Percentiles rank a stretch among this genome's conserved stretches.
Evolutionary conservation across 2,329 filamentous ascomycete species (phyloP).

Genomic region (Cladosporium sp.): DNA sequence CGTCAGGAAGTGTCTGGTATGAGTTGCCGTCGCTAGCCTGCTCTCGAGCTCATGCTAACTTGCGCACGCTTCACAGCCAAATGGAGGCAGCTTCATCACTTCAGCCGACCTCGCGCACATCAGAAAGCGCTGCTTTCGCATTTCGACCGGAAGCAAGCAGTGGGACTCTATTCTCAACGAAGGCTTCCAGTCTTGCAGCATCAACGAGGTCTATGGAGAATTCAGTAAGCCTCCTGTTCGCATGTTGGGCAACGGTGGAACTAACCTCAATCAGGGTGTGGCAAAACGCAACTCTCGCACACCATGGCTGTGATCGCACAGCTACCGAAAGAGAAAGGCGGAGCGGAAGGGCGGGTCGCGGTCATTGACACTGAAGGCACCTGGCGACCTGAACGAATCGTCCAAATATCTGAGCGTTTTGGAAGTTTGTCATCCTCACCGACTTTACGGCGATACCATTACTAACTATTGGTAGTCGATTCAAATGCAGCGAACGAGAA

Average conservation of each 20-base stretch:
- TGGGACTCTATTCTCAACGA: constrained; percentile 60
- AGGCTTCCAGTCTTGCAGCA: constrained; percentile 64
- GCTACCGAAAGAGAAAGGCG: constrained; percentile 51
- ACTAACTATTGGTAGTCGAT: constrained; percentile 38
- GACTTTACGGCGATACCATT: not conserved
- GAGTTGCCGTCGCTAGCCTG: not conserved
- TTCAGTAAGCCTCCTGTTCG: constrained; percentile 34
- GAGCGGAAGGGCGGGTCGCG: constrained; percentile 62
- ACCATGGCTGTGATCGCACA: constrained; percentile 62
- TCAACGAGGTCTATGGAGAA: constrained; percentile 59
- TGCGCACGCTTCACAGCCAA: constrained; percentile 39
- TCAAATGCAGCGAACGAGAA: constrained; percentile 57
- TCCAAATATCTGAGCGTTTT: constrained; percentile 61
- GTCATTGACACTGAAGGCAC: constrained; percentile 62
- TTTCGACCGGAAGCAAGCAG: constrained; percentile 65
- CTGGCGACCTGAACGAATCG: constrained; percentile 61
- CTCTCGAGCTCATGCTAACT: not conserved
- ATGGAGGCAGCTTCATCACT: constrained; percentile 57
- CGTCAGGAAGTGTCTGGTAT: constrained; percentile 53
- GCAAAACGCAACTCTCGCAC: constrained; percentile 64
- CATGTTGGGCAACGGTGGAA: too few relatives aligned
- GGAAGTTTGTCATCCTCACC: constrained; percentile 33
- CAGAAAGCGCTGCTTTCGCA: constrained; percentile 57
- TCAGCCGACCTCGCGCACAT: constrained; percentile 58
- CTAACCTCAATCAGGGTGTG: constrained; percentile 37